phyloP scores from a whole-genome alignment of 176 grass and related monocot species.

The Paspalum vaginatum region DNA sequence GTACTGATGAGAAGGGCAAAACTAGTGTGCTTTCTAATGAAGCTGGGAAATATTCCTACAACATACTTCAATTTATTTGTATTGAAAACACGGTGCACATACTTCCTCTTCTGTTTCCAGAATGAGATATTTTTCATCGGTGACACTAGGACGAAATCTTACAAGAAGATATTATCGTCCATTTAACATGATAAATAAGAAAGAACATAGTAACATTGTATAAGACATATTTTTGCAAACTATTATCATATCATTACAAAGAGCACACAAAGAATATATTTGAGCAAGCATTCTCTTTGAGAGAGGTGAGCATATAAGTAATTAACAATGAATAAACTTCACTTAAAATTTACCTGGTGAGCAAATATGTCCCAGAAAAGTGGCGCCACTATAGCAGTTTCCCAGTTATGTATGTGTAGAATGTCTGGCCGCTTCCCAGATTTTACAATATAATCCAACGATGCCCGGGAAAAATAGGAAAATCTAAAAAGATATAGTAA shows the following conservation, averaged over 20 bases:
- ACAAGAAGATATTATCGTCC: constrained; percentile 4
- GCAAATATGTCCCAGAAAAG: constrained; percentile 74
- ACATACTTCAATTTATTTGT: not conserved
- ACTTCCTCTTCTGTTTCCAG: constrained; percentile 12
- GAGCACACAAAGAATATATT: not conserved
- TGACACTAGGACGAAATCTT: not conserved
- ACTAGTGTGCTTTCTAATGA: not conserved
- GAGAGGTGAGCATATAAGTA: not conserved
- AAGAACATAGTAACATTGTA: not conserved
- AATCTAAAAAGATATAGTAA: constrained; percentile 41
- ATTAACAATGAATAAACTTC: too few species aligned
- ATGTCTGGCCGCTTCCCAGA: constrained; percentile 63
- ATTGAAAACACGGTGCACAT: not conserved
- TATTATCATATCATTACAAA: constrained; percentile 1
- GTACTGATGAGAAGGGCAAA: not conserved
- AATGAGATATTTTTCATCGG: not conserved
- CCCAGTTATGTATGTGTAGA: constrained; percentile 69
- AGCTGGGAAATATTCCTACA: not conserved
- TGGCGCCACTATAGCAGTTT: constrained; percentile 69
- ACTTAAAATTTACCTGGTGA: constrained; percentile 54
- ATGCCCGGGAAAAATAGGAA: constrained; percentile 66
- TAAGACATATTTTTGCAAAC: not conserved
- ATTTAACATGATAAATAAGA: constrained; percentile 10
- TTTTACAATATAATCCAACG: constrained; percentile 72
- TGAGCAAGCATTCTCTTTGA: not conserved